Base-by-base conservation (phyloP, 2,329 filamentous ascomycete genomes). In the Proliferodiscus dingleyae region DNA sequence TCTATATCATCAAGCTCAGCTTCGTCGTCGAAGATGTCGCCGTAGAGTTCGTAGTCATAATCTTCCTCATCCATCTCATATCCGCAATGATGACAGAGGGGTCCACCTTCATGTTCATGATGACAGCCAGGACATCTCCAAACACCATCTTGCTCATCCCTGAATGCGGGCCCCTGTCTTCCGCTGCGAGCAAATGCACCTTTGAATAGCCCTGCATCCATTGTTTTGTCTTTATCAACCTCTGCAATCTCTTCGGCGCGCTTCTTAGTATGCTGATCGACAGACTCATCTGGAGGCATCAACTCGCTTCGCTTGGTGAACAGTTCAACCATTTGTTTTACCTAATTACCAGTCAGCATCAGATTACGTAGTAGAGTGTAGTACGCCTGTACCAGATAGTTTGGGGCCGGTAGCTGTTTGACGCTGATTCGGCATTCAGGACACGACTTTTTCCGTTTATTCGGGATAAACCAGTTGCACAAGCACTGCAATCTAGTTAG, bases 351-450 rank as follows among this genome's bases (percentile, higher is more conserved):
- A 34, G 41, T 49, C 32, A 51, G 37, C 29, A 33, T 28, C 26
- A 16, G 16, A 11, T 37, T 28, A 2, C 4, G 21, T 23, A 43
- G 19, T 4, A 16, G 11, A 11, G n/a, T 11, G 7, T 21, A 33
- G 16, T 8, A 7, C 5, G 9, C 23, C 64, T 70, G 60, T 64
- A 81, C 77, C 33, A 85, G 63, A 59, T 82, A 86, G 32, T 81
- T 79, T 21, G 81, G 82, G 6, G 80, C 77, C 1, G 82, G 82
- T 53, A 77, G 68, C 22, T 75, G 66, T 52, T 69, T 74, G 46
- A 85, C 77, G 28, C 70, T 66, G 3, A 75, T 69, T 49, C 83
- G 74, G 61, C 83, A 87, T 61, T 85, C 81, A 13, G 83, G 83
- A 63, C 83, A 87, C 56, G 81, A 81, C 61, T 81, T 83, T 57